A percentile compares a stretch with the other conserved stretches of the same genome.
Evolutionary conservation across 306 rosid species (phyloP).

Genomic region (Rosa persica): DNA sequence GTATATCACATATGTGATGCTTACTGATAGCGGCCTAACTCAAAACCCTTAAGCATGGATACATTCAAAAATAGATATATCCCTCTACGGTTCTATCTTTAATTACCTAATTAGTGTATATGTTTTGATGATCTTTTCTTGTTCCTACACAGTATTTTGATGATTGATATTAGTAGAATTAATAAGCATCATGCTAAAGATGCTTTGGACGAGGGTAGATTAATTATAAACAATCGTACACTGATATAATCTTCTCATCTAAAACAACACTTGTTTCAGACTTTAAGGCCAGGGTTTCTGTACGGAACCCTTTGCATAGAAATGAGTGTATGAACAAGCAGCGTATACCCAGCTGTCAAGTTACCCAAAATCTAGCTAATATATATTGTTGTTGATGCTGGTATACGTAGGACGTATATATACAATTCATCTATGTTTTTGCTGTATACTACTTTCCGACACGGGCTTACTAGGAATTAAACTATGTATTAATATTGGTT

Average conservation of each 20-base stretch:
- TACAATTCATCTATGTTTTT: neutral
- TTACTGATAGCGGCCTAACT: too few relatives aligned
- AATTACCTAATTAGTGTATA: too few relatives aligned
- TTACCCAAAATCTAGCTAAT: neutral
- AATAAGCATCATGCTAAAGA: neutral
- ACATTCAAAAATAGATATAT: too few relatives aligned
- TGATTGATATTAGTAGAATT: neutral
- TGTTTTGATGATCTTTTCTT: neutral
- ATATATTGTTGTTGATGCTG: neutral
- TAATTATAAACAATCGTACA: neutral
- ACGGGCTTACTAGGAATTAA: neutral
- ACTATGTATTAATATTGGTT: neutral
- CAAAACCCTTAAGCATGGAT: too few relatives aligned
- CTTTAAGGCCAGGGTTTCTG: neutral
- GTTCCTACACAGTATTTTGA: neutral
- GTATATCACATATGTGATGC: too few relatives aligned
- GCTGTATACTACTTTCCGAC: constrained; percentile 25
- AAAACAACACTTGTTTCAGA: neutral
- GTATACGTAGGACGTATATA: neutral
- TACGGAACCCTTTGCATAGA: neutral
- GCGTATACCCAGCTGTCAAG: constrained; percentile 6
- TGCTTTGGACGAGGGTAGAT: neutral
- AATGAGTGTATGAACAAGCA: constrained; percentile 8
- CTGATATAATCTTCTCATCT: neutral
- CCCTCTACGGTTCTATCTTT: too few relatives aligned